A percentile compares a stretch with the other conserved stretches of the same genome.
Evolutionary conservation across 306 rosid genomes (phyloP).

Genomic region (Glycine tomentella): DNA sequence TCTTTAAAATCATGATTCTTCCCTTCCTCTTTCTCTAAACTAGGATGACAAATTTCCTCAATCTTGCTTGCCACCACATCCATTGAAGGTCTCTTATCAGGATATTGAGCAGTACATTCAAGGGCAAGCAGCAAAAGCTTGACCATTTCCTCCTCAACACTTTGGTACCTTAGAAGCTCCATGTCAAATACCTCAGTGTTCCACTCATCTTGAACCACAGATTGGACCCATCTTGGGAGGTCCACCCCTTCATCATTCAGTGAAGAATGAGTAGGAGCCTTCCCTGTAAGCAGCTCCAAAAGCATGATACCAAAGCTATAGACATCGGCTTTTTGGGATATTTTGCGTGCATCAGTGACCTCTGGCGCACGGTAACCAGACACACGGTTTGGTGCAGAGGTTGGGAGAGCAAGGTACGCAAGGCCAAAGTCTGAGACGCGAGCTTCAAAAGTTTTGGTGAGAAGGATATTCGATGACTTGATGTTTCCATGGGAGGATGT

Average conservation of each 20-base stretch:
- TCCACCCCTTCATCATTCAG: slow-evolving; percentile 87
- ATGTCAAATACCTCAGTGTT: slow-evolving; percentile 82
- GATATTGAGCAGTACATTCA: slow-evolving; percentile 71
- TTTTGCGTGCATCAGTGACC: slow-evolving; percentile 71
- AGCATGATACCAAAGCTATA: slow-evolving; percentile 93
- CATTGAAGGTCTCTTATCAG: slow-evolving; percentile 85
- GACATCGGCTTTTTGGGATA: slow-evolving; percentile 79
- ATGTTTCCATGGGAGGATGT: slow-evolving; percentile 82
- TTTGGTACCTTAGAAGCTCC: slow-evolving; percentile 92
- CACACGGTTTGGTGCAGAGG: slow-evolving; percentile 69
- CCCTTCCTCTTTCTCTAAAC: slow-evolving; percentile 56
- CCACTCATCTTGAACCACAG: slow-evolving; percentile 85
- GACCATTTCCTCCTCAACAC: slow-evolving; percentile 92
- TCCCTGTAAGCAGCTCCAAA: slow-evolving; percentile 88
- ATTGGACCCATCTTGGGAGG: slow-evolving; percentile 94
- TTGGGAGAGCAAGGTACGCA: slow-evolving; percentile 73
- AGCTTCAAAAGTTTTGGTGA: slow-evolving; percentile 67
- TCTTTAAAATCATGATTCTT: slow-evolving; percentile 42
- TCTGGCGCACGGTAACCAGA: slow-evolving; percentile 95
- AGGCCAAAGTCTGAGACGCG: slow-evolving; percentile 88
- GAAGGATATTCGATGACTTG: slow-evolving; percentile 90
- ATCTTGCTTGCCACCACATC: slow-evolving; percentile 66
- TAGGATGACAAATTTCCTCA: slow-evolving; percentile 62
- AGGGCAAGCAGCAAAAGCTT: slow-evolving; percentile 79
- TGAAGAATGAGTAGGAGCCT: slow-evolving; percentile 78